Evolutionary conservation across 768 basidiomycete species (phyloP), one percentile per base, ranked within the genome.

Genomic region (Leccinellum albellum): DNA sequence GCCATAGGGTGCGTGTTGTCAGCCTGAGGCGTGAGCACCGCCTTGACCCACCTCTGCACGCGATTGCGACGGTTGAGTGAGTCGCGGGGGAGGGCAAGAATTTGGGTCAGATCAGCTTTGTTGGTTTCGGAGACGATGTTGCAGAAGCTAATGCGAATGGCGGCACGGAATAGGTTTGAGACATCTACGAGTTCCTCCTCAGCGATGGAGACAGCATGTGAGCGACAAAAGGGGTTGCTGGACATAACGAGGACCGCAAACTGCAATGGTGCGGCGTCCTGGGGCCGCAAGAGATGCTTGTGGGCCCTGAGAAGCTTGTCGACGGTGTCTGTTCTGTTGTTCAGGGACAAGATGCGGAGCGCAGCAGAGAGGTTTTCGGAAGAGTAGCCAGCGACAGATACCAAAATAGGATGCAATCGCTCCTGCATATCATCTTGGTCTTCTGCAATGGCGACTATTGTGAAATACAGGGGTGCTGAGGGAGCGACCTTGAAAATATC

Each of bases 211-310:
- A 81, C 62, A 17, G 75, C 77, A 28, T 71, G 67, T 23, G 54
- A 10, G 8, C 63, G 70, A 63, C 73, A 70, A 5, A 61, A 40
- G 4, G 61, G 58, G 28, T 63, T 31, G 14, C 66, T 64, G 0
- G 75, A 63, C 49, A 86, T 69, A 40, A 74, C 57, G 15, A 72
- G 58, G 9, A 79, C 77, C 0, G 82, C 81, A 15, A 64, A 58
- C 55, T 83, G 84, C 20, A 85, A 66, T 0, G 74, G 68, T 2
- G 64, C 31, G 4, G 78, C 71, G 50, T 88, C 85, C 14, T 82
- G 79, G 1, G 86, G 79, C 4, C 85, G 84, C n/a, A 88, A 74
- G 45, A 88, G 80, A 51, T 84, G 76, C 1, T 73, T 68, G 62
- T 87, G 72, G 0, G 71, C 55, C 20, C 74, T 66, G 50, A 88